phyloP scores from a whole-genome alignment of 441 rosid genomes.

The Lepidium campestre region DNA sequence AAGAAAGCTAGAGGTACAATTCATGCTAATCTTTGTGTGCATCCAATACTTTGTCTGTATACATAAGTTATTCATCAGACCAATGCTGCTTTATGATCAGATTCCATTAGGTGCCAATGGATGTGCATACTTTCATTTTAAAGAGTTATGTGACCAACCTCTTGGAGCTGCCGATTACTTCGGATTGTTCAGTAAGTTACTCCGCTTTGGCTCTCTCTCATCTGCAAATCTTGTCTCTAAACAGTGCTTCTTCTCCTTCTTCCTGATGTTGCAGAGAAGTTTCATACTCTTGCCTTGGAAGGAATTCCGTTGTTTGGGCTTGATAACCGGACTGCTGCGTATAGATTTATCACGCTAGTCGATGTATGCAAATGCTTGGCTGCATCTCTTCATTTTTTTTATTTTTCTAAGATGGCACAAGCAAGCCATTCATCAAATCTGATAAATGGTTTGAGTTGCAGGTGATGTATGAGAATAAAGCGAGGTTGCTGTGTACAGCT shows the following conservation, averaged over 20 bases:
- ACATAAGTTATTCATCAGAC: neutral
- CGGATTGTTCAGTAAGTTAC: constrained; percentile 85
- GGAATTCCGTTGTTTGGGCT: constrained; percentile 84
- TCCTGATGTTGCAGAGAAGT: constrained; percentile 52
- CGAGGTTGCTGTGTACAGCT: constrained; percentile 80
- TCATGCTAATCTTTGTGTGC: neutral
- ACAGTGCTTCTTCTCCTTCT: neutral
- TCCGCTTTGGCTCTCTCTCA: neutral
- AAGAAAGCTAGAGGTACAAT: constrained; percentile 61
- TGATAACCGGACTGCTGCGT: constrained; percentile 80
- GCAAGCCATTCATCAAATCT: neutral
- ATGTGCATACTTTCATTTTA: constrained; percentile 84
- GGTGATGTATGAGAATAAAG: constrained; percentile 95
- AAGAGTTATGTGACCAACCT: constrained; percentile 88
- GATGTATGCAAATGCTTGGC: constrained; percentile 47
- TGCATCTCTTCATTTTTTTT: neutral
- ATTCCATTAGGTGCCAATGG: constrained; percentile 82
- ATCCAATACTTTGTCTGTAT: neutral
- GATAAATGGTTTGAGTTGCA: constrained; percentile 24
- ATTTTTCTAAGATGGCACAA: neutral
- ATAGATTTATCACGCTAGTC: constrained; percentile 88
- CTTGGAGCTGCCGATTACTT: constrained; percentile 98
- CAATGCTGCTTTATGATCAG: constrained; percentile 33
- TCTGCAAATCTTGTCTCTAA: constrained; percentile 9
- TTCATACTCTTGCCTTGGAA: constrained; percentile 86